Base-by-base conservation (phyloP, 1,284 basidiomycete species). In the Cronartium quercuum region DNA sequence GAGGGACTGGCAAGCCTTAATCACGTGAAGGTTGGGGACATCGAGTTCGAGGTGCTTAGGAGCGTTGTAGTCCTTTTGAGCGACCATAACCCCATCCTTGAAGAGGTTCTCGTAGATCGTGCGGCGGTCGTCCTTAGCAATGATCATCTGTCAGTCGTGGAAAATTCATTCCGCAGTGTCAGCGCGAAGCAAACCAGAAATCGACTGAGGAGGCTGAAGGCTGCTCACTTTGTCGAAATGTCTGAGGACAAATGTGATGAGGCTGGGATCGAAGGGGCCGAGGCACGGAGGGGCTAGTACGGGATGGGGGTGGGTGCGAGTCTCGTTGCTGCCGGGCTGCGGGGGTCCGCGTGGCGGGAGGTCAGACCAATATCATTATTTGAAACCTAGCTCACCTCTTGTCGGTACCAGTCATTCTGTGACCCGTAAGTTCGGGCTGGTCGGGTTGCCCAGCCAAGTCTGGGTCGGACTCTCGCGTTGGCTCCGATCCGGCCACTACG, bases 41-140 rank as follows among this genome's bases (percentile, higher is more conserved):
- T 94, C 91, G 79, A 99, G 88, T 82, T 98, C 94, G 82, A 96
- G 92, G 83, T 99, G 96, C 85, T 95, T 92, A 75, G 92, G 91
- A 77, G 92, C 91, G 83, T 97, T 95, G 87, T 87, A 98, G 85
- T 99, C 94, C 87, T 98, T 98, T 87, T 96, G 94, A 82, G 95
- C 95, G 83, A 98, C 95, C 82, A 98, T 86, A 78, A 98, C 96
- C 82, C 96, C 95, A 91, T 91, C 94, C 85, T 94, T 94, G 91
- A 97, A 97, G 87, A 97, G 92, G 86, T 90, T 90, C 86, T 97
- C 93, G 87, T 94, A 81, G 77, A 81, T 81, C 40, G 74, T 77
- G 65, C 78, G 78, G 63, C 79, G 76, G 76, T 81, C 79, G 69
- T 77, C 76, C 76, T 81, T 81, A 71, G 80, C 75, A 75, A 81